These are phyloP conservation scores for Raddia distichophylla DNA, from an alignment of 176 grass and related monocot genomes.

Conservation along the genomic window DNA sequence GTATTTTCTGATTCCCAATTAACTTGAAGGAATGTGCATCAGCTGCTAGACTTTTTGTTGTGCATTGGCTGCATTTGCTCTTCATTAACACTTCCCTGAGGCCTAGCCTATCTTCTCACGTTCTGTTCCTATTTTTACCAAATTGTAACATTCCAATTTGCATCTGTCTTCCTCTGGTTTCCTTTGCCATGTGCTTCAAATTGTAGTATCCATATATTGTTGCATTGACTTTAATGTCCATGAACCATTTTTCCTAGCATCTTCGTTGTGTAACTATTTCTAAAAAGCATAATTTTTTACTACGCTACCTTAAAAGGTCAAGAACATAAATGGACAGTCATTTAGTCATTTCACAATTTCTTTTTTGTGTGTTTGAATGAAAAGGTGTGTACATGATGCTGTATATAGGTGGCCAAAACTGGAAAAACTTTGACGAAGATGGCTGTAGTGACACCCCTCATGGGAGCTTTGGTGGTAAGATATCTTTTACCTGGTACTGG, in stretches of 20 bases:
- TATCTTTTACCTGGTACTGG: slow-evolving; percentile 67
- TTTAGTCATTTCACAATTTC: background rate
- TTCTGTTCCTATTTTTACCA: background rate
- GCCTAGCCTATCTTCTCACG: background rate
- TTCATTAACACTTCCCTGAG: background rate
- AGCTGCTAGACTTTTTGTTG: background rate
- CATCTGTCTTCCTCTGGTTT: background rate
- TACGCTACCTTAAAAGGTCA: background rate
- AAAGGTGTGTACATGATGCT: slow-evolving; percentile 9
- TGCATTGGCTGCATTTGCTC: slow-evolving; percentile 5
- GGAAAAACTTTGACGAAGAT: slow-evolving; percentile 54
- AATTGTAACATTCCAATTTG: background rate
- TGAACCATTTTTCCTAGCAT: background rate
- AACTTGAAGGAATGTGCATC: background rate
- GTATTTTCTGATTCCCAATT: background rate
- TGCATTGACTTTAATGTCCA: background rate
- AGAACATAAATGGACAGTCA: background rate
- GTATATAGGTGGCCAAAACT: slow-evolving; percentile 44
- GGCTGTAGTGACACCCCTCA: slow-evolving; percentile 33
- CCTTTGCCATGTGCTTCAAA: background rate
- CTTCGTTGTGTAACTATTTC: background rate
- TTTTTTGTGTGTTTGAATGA: slow-evolving; percentile 27
- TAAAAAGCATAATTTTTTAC: background rate
- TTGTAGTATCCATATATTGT: background rate
- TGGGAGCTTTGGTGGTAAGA: slow-evolving; percentile 51